A percentile compares a stretch with the other conserved stretches of the same genome.
Evolutionary conservation across 1,284 basidiomycete species (phyloP).

Genomic region (Schizophyllum commune): DNA sequence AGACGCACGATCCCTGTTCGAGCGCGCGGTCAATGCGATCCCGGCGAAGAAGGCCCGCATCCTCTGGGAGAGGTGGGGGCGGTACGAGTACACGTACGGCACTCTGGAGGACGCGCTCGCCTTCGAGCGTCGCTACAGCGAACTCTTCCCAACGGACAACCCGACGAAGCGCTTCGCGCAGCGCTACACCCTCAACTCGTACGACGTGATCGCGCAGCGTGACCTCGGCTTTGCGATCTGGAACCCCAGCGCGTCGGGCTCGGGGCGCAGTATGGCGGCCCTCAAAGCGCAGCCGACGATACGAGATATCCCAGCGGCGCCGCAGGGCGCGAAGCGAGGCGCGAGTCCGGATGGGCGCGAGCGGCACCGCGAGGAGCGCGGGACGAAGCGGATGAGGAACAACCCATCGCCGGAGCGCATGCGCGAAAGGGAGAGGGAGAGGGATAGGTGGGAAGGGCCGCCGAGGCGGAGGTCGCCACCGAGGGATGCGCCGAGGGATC

Average conservation of each 20-base stretch:
- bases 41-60: conserved; percentile 74
- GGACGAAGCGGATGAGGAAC: conserved; percentile 49
- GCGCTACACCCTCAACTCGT: conserved; percentile 80
- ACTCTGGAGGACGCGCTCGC: conserved; percentile 87
- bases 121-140: conserved; percentile 82
- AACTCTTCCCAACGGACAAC: conserved; percentile 83
- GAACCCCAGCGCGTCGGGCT: neutral
- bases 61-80: conserved; percentile 93
- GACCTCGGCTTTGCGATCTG: conserved; percentile 72
- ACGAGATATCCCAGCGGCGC: neutral
- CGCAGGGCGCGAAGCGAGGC: neutral
- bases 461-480: conserved; percentile 34
- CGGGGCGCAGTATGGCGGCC: neutral
- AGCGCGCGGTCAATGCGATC: conserved; percentile 79
- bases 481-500: conserved; percentile 34
- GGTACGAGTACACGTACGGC: conserved; percentile 93
- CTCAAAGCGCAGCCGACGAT: neutral
- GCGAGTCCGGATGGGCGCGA: conserved; percentile 5
- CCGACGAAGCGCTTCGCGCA: conserved; percentile 90
- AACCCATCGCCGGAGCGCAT: conserved; percentile 33
- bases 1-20: conserved; percentile 96
- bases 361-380: conserved; percentile 7
- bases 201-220: conserved; percentile 83
- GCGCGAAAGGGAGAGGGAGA: conserved; percentile 35
- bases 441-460: conserved; percentile 37